A percentile compares a stretch with the other conserved stretches of the same genome.
Evolutionary conservation across 75 land plant species (phyloP).

Genomic region (Selaginella tamariscina): DNA sequence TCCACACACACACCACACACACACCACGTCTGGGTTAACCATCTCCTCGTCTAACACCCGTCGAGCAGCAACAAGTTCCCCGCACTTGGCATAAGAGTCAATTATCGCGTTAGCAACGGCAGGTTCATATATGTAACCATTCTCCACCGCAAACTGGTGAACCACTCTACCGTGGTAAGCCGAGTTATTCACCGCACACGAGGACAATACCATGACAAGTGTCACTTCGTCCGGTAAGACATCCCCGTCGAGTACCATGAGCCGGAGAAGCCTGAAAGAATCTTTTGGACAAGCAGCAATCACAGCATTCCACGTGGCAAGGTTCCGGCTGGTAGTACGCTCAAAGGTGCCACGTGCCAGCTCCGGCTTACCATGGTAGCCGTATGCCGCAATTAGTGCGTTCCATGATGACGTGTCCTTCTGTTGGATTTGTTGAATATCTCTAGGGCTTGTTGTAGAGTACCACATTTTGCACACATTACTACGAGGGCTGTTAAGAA

Average conservation of each 20-base stretch:
- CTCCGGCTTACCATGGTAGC: neutral
- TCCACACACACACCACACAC: too few relatives aligned
- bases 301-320: neutral
- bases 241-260: neutral
- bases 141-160: neutral
- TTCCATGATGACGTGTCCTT: neutral
- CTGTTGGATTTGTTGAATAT: neutral
- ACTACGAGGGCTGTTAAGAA: neutral
- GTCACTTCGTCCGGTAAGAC: neutral
- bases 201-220: neutral
- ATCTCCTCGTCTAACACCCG: neutral
- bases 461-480: neutral
- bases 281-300: neutral
- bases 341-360: neutral
- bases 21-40: neutral
- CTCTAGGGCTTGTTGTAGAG: neutral
- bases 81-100: neutral
- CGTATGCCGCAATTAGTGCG: neutral
- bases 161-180: neutral
- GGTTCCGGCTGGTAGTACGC: neutral
- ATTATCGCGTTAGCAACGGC: neutral
- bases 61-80: neutral
- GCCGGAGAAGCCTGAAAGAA: neutral
- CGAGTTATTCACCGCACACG: neutral
- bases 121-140: neutral